Evolutionary conservation across 1,139 yeast genomes (phyloP).

Genomic region (Candida sp.): DNA sequence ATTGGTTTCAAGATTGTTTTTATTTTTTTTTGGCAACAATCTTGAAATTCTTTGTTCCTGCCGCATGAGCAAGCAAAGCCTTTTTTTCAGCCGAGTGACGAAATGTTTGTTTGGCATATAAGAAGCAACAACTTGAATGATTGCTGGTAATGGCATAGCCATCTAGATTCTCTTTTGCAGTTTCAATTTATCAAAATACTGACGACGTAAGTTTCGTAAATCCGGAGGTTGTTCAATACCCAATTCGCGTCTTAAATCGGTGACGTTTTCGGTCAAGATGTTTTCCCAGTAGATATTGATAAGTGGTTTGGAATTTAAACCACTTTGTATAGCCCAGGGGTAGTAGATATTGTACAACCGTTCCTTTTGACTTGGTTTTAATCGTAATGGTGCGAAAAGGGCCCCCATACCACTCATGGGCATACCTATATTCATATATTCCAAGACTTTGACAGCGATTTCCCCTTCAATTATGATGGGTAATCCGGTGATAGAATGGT

Average conservation of each 20-base stretch:
- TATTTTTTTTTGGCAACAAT: background rate
- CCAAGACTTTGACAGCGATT: conserved; percentile 88
- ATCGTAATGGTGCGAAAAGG: conserved; percentile 73
- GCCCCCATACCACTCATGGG: conserved; percentile 98
- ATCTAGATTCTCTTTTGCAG: conserved; percentile 11
- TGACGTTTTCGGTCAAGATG: conserved; percentile 65
- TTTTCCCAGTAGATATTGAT: conserved; percentile 95
- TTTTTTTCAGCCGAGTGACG: no score
- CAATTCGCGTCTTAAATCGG: conserved; percentile 68
- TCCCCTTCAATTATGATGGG: conserved; percentile 96
- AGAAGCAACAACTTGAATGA: no score
- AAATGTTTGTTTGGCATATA: no score
- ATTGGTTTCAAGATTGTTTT: no score
- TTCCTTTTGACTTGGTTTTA: conserved; percentile 53
- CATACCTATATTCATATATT: conserved; percentile 86
- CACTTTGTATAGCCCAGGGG: conserved; percentile 87
- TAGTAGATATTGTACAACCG: conserved; percentile 62
- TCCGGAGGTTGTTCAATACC: conserved; percentile 77
- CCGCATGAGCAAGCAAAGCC: background rate
- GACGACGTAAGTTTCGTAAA: conserved; percentile 59
- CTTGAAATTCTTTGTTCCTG: background rate
- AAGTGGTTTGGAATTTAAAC: conserved; percentile 70
- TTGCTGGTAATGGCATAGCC: background rate
- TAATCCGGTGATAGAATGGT: conserved; percentile 86
- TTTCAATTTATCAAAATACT: conserved; percentile 31